Base-by-base conservation (phyloP, 768 basidiomycete species). In the Tricholoma sp. region DNA sequence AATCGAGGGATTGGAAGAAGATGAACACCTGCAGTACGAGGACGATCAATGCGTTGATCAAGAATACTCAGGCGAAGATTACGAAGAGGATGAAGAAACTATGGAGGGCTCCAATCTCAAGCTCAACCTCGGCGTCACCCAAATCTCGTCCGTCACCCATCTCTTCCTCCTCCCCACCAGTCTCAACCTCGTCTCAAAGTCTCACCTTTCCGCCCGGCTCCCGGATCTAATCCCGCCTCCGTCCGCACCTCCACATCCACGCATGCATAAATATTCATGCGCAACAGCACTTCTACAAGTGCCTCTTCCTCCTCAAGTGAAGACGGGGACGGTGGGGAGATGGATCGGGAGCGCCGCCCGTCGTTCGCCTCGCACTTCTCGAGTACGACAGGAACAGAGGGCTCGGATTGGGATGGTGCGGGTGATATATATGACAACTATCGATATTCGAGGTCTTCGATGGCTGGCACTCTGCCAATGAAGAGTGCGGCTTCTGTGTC, bases 361-460 rank as follows among this genome's bases (percentile, higher is more conserved):
- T 72, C 74, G 2, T 57, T 69, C 22, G 69, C 69, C 11, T 68
- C 67, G n/a, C 67, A 68, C 29, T 56, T 64, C 8, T 57, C 62
- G 0, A 64, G 66, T 12, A 66, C 62, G 2, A 61, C 63, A 0
- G 61, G 65, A 5, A 52, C 51, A 19, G 72, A 72, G 1, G 24
- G 47, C 1, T 74, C 76, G 29, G 74, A 85, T 54, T 89, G 87
- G 82, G 88, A 89, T 54, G 83, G 82, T 21, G 83, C 80, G 8
- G 78, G 77, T 1, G 86, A 89, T 61, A 89, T 91, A 52, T 91
- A 91, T 60, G 89, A 91, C 67, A 82, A 89, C 59, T 91, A 91
- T 66, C 79, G 86, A 21, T 89, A 89, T 60, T 88, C 87, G 18
- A 74, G 84, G 5, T 78, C 76, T 53, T 88, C 85, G 0, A 72